Evolutionary conservation across 805 yeast genomes (phyloP).

Genomic region (Candida ascalaphidarum): DNA sequence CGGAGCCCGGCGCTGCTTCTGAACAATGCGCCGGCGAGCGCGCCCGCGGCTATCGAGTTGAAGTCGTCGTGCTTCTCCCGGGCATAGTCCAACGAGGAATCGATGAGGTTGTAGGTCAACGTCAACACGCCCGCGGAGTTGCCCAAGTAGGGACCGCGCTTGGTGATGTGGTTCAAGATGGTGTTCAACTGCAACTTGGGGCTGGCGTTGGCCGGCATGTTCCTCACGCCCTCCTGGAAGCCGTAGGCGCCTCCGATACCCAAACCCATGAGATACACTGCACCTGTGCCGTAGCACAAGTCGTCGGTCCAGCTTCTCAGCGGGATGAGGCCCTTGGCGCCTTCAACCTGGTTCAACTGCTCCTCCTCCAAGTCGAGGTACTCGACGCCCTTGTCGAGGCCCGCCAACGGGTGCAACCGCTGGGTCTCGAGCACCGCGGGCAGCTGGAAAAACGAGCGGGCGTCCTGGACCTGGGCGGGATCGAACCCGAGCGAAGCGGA

Average conservation of each 20-base stretch:
- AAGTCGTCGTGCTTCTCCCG: slow-evolving; percentile 86
- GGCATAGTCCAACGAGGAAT: slow-evolving; percentile 65
- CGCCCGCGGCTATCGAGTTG: slow-evolving; percentile 85
- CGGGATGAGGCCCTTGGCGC: slow-evolving; percentile 84
- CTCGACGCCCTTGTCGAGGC: slow-evolving; percentile 82
- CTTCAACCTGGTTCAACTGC: slow-evolving; percentile 65
- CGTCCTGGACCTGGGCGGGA: slow-evolving; percentile 55
- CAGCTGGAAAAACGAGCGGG: slow-evolving; percentile 50
- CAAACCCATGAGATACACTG: slow-evolving; percentile 79
- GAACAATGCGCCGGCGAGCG: slow-evolving; percentile 85
- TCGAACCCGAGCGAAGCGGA: slow-evolving; percentile 48
- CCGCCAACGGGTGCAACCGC: slow-evolving; percentile 85
- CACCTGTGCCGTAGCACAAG: slow-evolving; percentile 95
- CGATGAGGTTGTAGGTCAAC: slow-evolving; percentile 75
- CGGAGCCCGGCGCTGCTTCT: slow-evolving; percentile 76
- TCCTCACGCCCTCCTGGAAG: slow-evolving; percentile 73
- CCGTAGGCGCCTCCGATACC: slow-evolving; percentile 90
- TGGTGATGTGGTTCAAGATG: slow-evolving; percentile 82
- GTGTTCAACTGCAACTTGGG: slow-evolving; percentile 83
- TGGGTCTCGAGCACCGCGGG: slow-evolving; percentile 62
- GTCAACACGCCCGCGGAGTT: slow-evolving; percentile 94
- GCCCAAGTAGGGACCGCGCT: slow-evolving; percentile 93
- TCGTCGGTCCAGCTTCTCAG: slow-evolving; percentile 98
- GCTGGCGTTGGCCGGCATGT: slow-evolving; percentile 68
- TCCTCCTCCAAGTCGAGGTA: slow-evolving; percentile 84